A percentile compares a stretch with the other conserved stretches of the same genome.
phyloP scores from a whole-genome alignment of 1,284 basidiomycete genomes.

The Sphagnurus paluster region DNA sequence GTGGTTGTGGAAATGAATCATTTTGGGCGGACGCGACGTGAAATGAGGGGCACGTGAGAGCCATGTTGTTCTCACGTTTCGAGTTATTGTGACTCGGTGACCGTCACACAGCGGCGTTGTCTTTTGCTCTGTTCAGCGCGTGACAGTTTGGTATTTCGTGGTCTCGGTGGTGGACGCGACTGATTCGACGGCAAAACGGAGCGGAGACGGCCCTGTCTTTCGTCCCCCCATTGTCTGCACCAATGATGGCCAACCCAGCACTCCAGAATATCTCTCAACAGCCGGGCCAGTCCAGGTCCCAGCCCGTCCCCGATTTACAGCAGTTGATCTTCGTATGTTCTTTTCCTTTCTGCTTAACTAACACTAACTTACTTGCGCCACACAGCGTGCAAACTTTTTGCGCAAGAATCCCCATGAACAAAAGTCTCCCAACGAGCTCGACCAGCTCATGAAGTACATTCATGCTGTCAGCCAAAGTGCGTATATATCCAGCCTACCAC shows the following conservation, averaged over 20 bases:
- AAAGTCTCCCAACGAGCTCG: slow-evolving; percentile 44
- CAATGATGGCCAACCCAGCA: slow-evolving; percentile 35
- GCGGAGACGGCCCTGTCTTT: slow-evolving; percentile 9
- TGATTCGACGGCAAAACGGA: slow-evolving; percentile 17
- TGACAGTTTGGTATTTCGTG: slow-evolving; percentile 28
- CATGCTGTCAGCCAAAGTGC: slow-evolving; percentile 38
- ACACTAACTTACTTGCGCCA: slow-evolving; percentile 9
- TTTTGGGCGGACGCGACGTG: slow-evolving; percentile 28
- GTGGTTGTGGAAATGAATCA: slow-evolving; percentile 25
- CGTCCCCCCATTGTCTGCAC: slow-evolving; percentile 30
- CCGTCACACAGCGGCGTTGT: slow-evolving; percentile 15
- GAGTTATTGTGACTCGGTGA: slow-evolving; percentile 23
- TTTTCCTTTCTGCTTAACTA: slow-evolving; percentile 13
- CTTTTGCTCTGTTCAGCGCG: slow-evolving; percentile 25
- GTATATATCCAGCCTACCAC: slow-evolving; percentile 15
- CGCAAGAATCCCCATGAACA: slow-evolving; percentile 49
- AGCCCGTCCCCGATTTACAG: slow-evolving; percentile 33
- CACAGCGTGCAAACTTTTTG: slow-evolving; percentile 45
- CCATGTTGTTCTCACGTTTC: slow-evolving; percentile 19
- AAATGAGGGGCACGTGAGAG: slow-evolving; percentile 32
- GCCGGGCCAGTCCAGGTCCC: slow-evolving; percentile 26
- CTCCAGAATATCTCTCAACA: slow-evolving; percentile 31
- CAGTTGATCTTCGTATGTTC: slow-evolving; percentile 36
- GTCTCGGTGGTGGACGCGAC: slow-evolving; percentile 23
- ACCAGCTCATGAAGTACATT: slow-evolving; percentile 44